Percentiles rank a stretch among this genome's conserved stretches.
phyloP scores from a whole-genome alignment of 179 eudicot genomes.

The Silene noctiflora region DNA sequence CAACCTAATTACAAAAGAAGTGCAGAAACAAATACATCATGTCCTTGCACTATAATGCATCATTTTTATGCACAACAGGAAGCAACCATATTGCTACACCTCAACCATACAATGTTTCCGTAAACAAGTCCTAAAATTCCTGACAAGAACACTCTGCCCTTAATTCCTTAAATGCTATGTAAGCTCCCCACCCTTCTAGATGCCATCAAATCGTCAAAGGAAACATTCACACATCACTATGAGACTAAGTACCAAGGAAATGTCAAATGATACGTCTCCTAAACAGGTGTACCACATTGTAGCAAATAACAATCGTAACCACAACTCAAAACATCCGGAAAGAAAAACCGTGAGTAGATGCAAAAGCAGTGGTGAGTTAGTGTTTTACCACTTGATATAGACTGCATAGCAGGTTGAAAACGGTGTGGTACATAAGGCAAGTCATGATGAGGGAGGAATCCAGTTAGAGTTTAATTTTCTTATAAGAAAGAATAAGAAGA shows the following conservation, averaged over 20 bases:
- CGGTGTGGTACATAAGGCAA: background rate
- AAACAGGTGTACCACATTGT: background rate
- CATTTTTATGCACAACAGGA: background rate
- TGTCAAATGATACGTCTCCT: background rate
- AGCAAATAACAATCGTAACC: background rate
- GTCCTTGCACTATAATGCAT: background rate
- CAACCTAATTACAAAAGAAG: background rate
- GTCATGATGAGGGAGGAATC: no score
- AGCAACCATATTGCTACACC: background rate
- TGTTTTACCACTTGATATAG: background rate
- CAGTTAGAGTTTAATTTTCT: no score
- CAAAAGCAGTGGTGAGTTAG: background rate
- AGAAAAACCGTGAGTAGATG: background rate
- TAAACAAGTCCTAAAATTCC: background rate
- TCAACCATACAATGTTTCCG: background rate
- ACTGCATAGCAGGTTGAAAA: background rate
- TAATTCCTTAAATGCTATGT: no score
- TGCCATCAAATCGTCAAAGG: background rate
- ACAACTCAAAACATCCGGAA: background rate
- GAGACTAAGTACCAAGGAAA: background rate
- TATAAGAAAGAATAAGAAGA: no score
- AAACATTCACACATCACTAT: background rate
- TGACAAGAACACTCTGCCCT: background rate
- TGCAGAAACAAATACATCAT: background rate
- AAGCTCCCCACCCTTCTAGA: background rate